Evolutionary conservation across 2,329 filamentous ascomycete genomes (phyloP), one percentile per base, ranked within the genome.

Genomic region (Tolypocladium album): DNA sequence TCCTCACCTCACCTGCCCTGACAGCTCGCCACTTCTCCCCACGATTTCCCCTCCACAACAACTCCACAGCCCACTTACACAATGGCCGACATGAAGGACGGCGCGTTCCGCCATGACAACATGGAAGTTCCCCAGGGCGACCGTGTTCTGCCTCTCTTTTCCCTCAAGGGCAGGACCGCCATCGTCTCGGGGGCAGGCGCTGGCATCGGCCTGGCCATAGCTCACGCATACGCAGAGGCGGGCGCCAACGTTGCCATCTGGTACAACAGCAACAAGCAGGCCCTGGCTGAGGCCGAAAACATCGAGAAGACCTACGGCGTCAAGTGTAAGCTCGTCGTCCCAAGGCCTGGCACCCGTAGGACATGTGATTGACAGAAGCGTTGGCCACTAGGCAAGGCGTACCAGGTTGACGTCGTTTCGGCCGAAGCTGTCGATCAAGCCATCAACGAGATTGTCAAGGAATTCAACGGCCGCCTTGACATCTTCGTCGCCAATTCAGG

Each of bases 401-500:
- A 85, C 72, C 79, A 83, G 67, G 83, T 88, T 62, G 79, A 88
- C 65, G 79, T 88, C 11, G 80, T 78, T 38, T 76, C 78, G 3
- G 79, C 76, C 64, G 78, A 82, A 24, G 75, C 77, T 5, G 80
- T 86, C 13, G 74, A 80, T 42, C 68, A 73, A 20, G 77, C 80
- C 12, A 76, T 88, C 47, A 73, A 79, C 61, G 72, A 76, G 9
- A 80, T 83, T 63, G 75, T 86, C 52, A 70, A 76, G 61, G 88
- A 92, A 20, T 88, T 92, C 74, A 86, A 88, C 68, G 86, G 86
- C 61, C 83, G 88, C 6, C 82, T 93, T 11, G 89, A 92, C 67
- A 79, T 91, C 65, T 91, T 93, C 67, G 83, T 92, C 53, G 89
- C 89, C 66, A 93, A 94, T 70, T 86, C 87, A 17, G 89, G 89